Base-by-base conservation (phyloP, 192 early-diverging fungal species). In the Backusella mclennaniae region DNA sequence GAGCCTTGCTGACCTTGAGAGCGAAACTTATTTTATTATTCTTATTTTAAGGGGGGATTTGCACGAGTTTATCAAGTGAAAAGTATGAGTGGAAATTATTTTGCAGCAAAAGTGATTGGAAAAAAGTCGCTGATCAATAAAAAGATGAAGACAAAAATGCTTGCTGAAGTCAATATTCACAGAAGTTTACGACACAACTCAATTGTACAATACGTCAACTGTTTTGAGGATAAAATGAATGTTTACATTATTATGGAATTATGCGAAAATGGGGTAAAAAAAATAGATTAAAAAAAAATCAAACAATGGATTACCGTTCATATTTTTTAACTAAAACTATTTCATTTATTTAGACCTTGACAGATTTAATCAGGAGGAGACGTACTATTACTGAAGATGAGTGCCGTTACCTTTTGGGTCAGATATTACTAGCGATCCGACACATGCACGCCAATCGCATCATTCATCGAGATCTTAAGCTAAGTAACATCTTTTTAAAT, bases 381-480 rank as follows among this genome's bases (percentile, higher is more conserved):
- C 89, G 90, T 82, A 85, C 92, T 31, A 83, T 99, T 26, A 94
- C 93, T 12, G 97, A 98, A 78, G 90, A 92, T 17, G 98, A 99
- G 87, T 90, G 92, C 21, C 90, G 97, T 8, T 96, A 90, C 74
- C 96, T 91, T 80, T 92, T 97, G 88, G 83, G 79, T 44, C 94
- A 98, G 80, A 85, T 98, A 14, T 85, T 96, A 1, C 84, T 88
- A 39, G 96, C 91, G 19, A 89, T 96, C 21, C 82, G 83, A 15
- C 96, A 96, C 71, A 89, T 98, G 89, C 97, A 98, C 71, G 79
- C 84, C 0, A 79, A 91, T 12, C 81, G 86, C 29, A 90, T 97
- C 19, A 95, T 99, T 39, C 98, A 99, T 74, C 88, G 98, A 33
- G 98, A 99, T 81, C 85, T 99, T 74, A 99, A 99, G 81, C 90